These are phyloP conservation scores for Aspergillus udagawae DNA, from an alignment of 2,329 filamentous ascomycete species.

Conservation along the genomic window DNA sequence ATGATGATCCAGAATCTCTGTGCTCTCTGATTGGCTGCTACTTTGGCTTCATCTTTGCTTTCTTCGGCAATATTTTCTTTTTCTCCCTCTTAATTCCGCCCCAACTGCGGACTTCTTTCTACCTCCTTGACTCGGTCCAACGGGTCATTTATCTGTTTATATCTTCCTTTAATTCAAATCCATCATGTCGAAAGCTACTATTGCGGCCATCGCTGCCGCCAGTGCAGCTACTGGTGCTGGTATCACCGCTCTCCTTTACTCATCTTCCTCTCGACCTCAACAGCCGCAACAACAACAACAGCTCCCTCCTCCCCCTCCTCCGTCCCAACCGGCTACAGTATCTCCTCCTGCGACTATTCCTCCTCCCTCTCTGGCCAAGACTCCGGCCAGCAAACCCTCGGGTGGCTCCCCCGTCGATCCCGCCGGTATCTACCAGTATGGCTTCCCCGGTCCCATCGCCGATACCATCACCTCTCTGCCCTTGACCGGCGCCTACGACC, in stretches of 20 bases:
- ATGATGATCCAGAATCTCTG: neutral
- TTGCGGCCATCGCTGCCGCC: conserved; percentile 71
- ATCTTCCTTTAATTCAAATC: neutral
- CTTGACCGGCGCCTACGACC: conserved; percentile 84
- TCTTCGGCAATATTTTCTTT: conserved; percentile 7
- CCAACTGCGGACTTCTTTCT: neutral
- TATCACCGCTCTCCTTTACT: conserved; percentile 65
- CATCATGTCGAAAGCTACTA: conserved; percentile 72
- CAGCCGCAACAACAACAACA: conserved; percentile 21
- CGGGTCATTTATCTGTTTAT: neutral
- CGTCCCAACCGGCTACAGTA: conserved; percentile 34
- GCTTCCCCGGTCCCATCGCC: conserved; percentile 85
- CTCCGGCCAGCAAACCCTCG: conserved; percentile 18
- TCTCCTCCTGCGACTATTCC: conserved; percentile 26
- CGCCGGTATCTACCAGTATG: conserved; percentile 73
- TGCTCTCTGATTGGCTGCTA: conserved; percentile 19
- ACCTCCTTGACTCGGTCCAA: neutral
- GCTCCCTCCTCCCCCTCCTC: conserved; percentile 29
- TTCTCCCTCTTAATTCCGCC: neutral
- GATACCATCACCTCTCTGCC: conserved; percentile 75
- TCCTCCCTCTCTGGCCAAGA: conserved; percentile 21
- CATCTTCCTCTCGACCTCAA: conserved; percentile 40
- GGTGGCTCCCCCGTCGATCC: conserved; percentile 60
- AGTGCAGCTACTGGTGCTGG: conserved; percentile 74
- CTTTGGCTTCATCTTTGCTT: conserved; percentile 9